These are phyloP conservation scores for Selaginella moellendorffii DNA, from an alignment of 75 land plant species.

Conservation along the genomic window DNA sequence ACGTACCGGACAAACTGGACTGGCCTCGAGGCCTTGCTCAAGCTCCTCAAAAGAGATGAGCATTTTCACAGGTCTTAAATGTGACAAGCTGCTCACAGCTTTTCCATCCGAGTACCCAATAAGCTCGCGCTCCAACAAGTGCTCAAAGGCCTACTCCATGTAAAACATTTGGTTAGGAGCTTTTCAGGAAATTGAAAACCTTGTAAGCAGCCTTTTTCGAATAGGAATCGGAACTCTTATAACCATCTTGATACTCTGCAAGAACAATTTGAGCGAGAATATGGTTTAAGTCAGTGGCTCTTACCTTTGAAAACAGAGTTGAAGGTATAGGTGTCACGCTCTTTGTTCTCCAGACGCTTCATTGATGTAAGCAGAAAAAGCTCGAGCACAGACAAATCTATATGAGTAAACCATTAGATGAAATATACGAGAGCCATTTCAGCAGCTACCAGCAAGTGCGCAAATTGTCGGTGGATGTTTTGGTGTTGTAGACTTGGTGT, in stretches of 20 bases:
- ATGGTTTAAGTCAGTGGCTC: not conserved
- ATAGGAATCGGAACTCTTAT: constrained; percentile 61
- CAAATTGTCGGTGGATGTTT: not conserved
- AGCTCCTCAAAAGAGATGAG: constrained; percentile 56
- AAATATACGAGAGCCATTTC: not conserved
- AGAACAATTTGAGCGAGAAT: not conserved
- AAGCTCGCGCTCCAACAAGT: constrained; percentile 63
- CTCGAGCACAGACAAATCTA: constrained; percentile 79
- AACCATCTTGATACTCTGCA: constrained; percentile 77
- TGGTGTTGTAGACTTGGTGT: not conserved
- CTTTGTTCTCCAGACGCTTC: constrained; percentile 70
- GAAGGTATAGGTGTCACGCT: constrained; percentile 66
- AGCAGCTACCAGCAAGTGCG: constrained; percentile 9
- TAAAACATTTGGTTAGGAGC: not conserved
- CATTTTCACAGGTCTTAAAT: constrained; percentile 72
- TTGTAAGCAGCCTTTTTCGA: constrained; percentile 48
- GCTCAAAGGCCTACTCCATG: constrained; percentile 76
- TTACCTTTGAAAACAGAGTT: constrained; percentile 69
- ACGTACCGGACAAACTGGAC: constrained; percentile 80
- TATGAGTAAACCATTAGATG: constrained; percentile 6
- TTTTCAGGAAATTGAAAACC: constrained; percentile 27
- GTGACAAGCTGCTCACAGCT: constrained; percentile 34
- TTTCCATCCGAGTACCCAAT: constrained; percentile 45
- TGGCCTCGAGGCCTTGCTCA: constrained; percentile 45
- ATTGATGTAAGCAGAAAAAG: constrained; percentile 80